Evolutionary conservation across 495 filamentous ascomycete genomes (phyloP).

Genomic region (Tuber umbilicatum): DNA sequence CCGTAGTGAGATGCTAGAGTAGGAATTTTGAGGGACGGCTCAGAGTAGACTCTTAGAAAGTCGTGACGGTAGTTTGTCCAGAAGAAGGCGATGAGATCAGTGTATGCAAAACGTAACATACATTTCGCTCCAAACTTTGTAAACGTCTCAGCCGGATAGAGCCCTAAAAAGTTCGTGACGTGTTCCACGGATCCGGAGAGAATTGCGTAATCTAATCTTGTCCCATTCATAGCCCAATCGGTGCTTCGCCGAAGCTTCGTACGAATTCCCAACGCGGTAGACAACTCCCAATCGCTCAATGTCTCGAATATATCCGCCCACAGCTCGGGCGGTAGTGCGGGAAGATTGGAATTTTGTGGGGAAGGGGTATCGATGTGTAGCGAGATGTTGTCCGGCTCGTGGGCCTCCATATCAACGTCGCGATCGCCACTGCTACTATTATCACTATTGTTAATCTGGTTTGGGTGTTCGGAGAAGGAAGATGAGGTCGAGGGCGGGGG

Average conservation of each 20-base stretch:
- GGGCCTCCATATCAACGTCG: constrained; percentile 20
- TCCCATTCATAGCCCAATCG: constrained; percentile 57
- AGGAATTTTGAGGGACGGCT: constrained; percentile 33
- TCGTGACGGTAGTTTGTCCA: constrained; percentile 68
- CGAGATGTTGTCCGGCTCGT: constrained; percentile 9
- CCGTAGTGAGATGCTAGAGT: constrained; percentile 62
- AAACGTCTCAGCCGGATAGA: constrained; percentile 60
- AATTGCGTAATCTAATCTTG: constrained; percentile 71
- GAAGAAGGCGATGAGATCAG: constrained; percentile 71
- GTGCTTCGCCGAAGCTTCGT: constrained; percentile 64
- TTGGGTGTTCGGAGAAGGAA: constrained; percentile 22
- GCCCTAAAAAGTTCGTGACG: constrained; percentile 44
- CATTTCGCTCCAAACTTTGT: constrained; percentile 76
- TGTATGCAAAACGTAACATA: constrained; percentile 82
- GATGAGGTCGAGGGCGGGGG: constrained; percentile 27
- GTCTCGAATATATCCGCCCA: constrained; percentile 83
- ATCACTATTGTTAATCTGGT: constrained; percentile 16
- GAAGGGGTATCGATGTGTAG: not conserved
- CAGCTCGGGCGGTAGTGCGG: constrained; percentile 65
- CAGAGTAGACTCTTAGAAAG: constrained; percentile 71
- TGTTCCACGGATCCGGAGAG: constrained; percentile 62
- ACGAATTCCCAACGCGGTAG: constrained; percentile 69
- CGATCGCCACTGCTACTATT: constrained; percentile 5
- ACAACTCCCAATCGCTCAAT: constrained; percentile 81
- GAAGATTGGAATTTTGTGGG: constrained; percentile 8